phyloP scores from a whole-genome alignment of 1,284 basidiomycete genomes.

The Austroboletus novae-zelandiae region DNA sequence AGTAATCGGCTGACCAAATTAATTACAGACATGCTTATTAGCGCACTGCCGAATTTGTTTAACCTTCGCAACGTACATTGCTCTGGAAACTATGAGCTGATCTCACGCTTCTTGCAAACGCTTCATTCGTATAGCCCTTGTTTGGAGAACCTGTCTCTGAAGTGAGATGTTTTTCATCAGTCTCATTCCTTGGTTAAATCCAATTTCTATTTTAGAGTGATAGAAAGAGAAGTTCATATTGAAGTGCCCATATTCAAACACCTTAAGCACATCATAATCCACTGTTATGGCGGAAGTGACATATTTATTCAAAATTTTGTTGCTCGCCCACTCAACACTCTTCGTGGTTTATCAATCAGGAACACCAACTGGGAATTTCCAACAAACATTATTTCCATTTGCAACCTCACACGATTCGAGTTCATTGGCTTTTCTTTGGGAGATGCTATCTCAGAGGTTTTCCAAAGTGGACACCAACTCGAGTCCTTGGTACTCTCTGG shows the following conservation, averaged over 20 bases:
- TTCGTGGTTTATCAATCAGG: conserved; percentile 56
- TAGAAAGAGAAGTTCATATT: conserved; percentile 50
- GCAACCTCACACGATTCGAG: conserved; percentile 61
- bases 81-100: conserved; percentile 53
- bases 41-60: conserved; percentile 58
- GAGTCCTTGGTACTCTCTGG: conserved; percentile 57
- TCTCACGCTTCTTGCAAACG: conserved; percentile 49
- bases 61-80: conserved; percentile 61
- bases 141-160: conserved; percentile 52
- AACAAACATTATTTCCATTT: conserved; percentile 48
- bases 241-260: conserved; percentile 55
- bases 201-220: conserved; percentile 37
- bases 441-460: conserved; percentile 55
- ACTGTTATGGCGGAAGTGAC: conserved; percentile 39
- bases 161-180: conserved; percentile 32
- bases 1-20: conserved; percentile 1
- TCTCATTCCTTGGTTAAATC: background rate
- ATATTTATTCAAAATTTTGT: conserved; percentile 46
- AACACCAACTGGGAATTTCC: conserved; percentile 59
- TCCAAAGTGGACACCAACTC: conserved; percentile 59
- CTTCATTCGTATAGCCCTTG: conserved; percentile 51
- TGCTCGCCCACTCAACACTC: conserved; percentile 44
- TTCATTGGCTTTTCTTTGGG: conserved; percentile 56
- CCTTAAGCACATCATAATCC: conserved; percentile 57
- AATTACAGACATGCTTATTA: conserved; percentile 60